Conservation (phyloP, 345 rosid species). For the Acer yangbiense region DNA sequence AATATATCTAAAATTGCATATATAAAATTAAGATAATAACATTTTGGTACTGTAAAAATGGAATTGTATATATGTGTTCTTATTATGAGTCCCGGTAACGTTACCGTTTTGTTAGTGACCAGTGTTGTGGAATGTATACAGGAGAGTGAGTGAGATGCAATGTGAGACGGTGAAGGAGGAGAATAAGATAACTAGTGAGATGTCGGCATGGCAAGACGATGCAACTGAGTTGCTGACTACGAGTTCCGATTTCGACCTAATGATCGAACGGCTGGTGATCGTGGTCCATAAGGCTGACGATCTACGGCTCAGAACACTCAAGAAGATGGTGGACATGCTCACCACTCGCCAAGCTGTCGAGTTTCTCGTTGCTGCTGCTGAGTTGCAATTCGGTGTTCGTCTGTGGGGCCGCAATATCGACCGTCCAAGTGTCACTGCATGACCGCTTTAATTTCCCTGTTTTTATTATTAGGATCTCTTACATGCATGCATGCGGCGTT, state of each 20-base stretch:
- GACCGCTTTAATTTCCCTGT: background rate
- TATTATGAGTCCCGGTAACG: too few relatives aligned
- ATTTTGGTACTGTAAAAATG: too few relatives aligned
- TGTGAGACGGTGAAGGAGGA: constrained; percentile 89
- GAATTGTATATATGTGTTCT: too few relatives aligned
- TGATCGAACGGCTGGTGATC: constrained; percentile 44
- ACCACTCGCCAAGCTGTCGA: constrained; percentile 70
- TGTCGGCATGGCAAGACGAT: constrained; percentile 79
- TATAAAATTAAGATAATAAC: too few relatives aligned
- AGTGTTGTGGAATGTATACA: constrained; percentile 17
- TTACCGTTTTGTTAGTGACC: too few relatives aligned
- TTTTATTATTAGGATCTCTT: background rate
- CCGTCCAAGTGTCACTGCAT: constrained; percentile 18
- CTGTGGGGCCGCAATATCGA: constrained; percentile 63
- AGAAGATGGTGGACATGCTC: constrained; percentile 55
- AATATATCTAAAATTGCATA: too few relatives aligned
- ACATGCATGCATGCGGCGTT: background rate
- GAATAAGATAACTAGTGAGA: constrained; percentile 68
- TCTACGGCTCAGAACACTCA: constrained; percentile 60
- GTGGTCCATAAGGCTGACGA: constrained; percentile 67
- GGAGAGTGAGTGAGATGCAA: constrained; percentile 85
- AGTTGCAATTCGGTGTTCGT: constrained; percentile 70
- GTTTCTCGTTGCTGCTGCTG: constrained; percentile 71
- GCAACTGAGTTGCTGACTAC: constrained; percentile 46
- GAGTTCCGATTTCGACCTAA: constrained; percentile 28